Percentiles rank a stretch among this genome's conserved stretches.
phyloP scores from a whole-genome alignment of 1,139 yeast genomes.

The Saccharomyces pastorianus region DNA sequence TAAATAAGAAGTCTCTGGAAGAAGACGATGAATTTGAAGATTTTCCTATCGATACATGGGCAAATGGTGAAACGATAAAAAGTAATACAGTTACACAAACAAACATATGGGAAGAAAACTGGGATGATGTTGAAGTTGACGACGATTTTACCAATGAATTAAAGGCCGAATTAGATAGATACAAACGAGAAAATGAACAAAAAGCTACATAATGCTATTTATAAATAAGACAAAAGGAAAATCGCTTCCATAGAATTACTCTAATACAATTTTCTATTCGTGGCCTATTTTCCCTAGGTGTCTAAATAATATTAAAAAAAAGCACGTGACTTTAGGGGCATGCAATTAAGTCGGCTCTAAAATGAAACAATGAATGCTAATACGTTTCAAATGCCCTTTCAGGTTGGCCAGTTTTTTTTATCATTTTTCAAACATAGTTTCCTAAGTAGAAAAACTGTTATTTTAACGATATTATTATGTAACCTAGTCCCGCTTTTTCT shows the following conservation, averaged over 20 bases:
- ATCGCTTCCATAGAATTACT: neutral
- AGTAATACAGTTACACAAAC: constrained; percentile 31
- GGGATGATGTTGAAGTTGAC: constrained; percentile 90
- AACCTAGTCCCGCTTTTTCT: too few species aligned
- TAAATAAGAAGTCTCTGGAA: constrained; percentile 48
- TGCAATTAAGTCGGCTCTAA: too few species aligned
- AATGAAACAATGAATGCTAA: too few species aligned
- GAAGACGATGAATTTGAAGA: constrained; percentile 95
- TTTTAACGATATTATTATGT: too few species aligned
- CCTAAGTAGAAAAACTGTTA: too few species aligned
- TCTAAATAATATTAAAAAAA: neutral
- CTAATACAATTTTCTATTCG: too few species aligned
- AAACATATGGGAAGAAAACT: constrained; percentile 87
- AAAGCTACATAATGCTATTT: neutral
- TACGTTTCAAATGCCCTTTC: too few species aligned
- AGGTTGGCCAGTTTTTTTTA: too few species aligned
- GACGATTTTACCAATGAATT: constrained; percentile 72
- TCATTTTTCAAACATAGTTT: too few species aligned
- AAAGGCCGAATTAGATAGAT: constrained; percentile 38
- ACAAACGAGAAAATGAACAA: constrained; percentile 12
- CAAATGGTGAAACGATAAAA: constrained; percentile 38
- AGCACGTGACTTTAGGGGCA: too few species aligned
- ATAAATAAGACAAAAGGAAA: neutral
- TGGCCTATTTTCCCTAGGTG: neutral
- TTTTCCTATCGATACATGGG: constrained; percentile 78